Percentiles rank a stretch among this genome's conserved stretches.
These are phyloP conservation scores for Blastobotrys buckinghamii DNA, from an alignment of 1,139 yeast genomes.

Conservation along the genomic window DNA sequence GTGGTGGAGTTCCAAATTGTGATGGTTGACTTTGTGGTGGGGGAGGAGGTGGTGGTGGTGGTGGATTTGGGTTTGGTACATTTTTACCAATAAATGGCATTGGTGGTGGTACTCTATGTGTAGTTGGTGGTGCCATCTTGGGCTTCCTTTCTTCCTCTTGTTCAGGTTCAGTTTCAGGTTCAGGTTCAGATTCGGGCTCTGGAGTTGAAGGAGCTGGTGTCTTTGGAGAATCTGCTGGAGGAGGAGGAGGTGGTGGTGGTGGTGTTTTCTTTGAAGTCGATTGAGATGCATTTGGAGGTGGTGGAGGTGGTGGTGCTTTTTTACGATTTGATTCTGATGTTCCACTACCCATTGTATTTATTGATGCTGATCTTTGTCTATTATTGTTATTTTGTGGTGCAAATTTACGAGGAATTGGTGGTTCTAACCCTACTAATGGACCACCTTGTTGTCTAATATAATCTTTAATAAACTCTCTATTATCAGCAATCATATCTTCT, in stretches of 20 bases:
- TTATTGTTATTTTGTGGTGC: conserved; percentile 21
- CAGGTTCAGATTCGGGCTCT: conserved; percentile 12
- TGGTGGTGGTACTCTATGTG: conserved; percentile 32
- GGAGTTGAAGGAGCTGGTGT: conserved; percentile 16
- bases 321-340: conserved; percentile 26
- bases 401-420: conserved; percentile 68
- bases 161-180: conserved; percentile 15
- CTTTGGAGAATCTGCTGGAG: conserved; percentile 21
- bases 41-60: conserved; percentile 17
- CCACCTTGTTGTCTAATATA: conserved; percentile 76
- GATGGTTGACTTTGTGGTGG: neutral
- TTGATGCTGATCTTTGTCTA: conserved; percentile 17
- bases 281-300: conserved; percentile 31
- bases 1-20: neutral
- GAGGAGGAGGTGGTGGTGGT: conserved; percentile 31
- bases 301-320: conserved; percentile 45
- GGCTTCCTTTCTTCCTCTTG: conserved; percentile 6
- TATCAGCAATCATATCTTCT: conserved; percentile 87
- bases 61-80: conserved; percentile 16
- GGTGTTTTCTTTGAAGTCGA: conserved; percentile 9
- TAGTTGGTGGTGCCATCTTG: conserved; percentile 34
- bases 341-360: conserved; percentile 19
- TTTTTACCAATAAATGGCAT: conserved; percentile 30
- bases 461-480: conserved; percentile 72
- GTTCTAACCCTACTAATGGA: conserved; percentile 78